phyloP scores from a whole-genome alignment of 805 yeast genomes.

The Schwanniomyces pseudopolymorphus region DNA sequence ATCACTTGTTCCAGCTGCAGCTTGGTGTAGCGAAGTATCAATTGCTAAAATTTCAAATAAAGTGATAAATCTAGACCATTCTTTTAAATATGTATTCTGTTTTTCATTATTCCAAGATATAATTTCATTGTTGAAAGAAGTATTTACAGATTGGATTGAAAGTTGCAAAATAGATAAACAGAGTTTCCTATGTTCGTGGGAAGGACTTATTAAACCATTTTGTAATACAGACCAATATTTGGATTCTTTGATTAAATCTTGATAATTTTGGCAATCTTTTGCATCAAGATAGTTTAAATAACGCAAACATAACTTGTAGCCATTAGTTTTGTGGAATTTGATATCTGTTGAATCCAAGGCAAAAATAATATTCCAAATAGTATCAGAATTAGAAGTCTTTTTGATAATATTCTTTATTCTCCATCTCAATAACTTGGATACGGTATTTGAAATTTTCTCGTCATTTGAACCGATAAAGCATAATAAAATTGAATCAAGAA shows the following conservation, averaged over 20 bases:
- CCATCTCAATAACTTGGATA: constrained; percentile 55
- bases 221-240: constrained; percentile 61
- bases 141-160: constrained; percentile 49
- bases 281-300: constrained; percentile 33
- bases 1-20: constrained; percentile 72
- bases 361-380: constrained; percentile 49
- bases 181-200: constrained; percentile 71
- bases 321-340: constrained; percentile 34
- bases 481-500: constrained; percentile 22
- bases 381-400: constrained; percentile 11
- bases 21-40: constrained; percentile 84
- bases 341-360: constrained; percentile 26
- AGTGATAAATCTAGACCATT: constrained; percentile 75
- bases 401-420: constrained; percentile 35
- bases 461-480: constrained; percentile 38
- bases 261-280: constrained; percentile 19
- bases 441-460: constrained; percentile 31
- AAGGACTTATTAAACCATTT: constrained; percentile 49
- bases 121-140: constrained; percentile 30
- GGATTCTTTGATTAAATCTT: constrained; percentile 18
- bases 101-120: constrained; percentile 45
- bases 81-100: constrained; percentile 31
- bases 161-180: constrained; percentile 63
- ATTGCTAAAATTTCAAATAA: constrained; percentile 78
- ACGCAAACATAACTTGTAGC: constrained; percentile 57